phyloP scores from a whole-genome alignment of 2,329 filamentous ascomycete genomes.

The Fusarium transvaalense region DNA sequence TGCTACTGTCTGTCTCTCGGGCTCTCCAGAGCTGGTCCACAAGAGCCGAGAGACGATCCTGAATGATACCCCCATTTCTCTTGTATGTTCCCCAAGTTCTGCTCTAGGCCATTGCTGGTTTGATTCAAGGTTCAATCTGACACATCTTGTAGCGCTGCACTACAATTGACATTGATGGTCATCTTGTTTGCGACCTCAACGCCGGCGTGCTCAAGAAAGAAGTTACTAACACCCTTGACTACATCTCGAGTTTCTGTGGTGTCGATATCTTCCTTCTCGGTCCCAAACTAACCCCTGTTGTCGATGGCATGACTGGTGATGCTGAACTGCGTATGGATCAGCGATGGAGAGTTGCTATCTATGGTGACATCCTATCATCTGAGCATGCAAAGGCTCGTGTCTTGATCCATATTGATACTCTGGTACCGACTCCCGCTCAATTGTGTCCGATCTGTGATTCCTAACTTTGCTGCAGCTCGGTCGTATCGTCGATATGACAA shows the following conservation, averaged over 20 bases:
- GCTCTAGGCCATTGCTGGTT: not conserved
- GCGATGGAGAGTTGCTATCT: slow-evolving; percentile 92
- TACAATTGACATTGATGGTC: slow-evolving; percentile 91
- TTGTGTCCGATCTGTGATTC: not conserved
- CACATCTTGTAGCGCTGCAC: slow-evolving; percentile 78
- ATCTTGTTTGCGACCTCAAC: slow-evolving; percentile 82
- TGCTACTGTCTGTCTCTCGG: slow-evolving; percentile 92
- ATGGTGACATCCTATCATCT: slow-evolving; percentile 92
- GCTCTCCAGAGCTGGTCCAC: slow-evolving; percentile 86
- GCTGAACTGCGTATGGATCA: slow-evolving; percentile 88
- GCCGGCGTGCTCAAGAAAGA: slow-evolving; percentile 77
- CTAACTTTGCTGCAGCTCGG: slow-evolving; percentile 66
- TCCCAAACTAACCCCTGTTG: slow-evolving; percentile 85
- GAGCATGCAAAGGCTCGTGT: slow-evolving; percentile 98
- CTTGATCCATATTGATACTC: slow-evolving; percentile 95
- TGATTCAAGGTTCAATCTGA: slow-evolving; percentile 22
- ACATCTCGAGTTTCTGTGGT: slow-evolving; percentile 87
- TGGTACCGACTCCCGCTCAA: slow-evolving; percentile 65
- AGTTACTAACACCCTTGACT: slow-evolving; percentile 87
- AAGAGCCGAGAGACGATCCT: slow-evolving; percentile 90
- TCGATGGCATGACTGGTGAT: slow-evolving; percentile 80
- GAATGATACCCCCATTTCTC: slow-evolving; percentile 90
- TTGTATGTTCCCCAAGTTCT: slow-evolving; percentile 73
- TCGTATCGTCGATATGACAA: slow-evolving; percentile 80
- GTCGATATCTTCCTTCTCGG: slow-evolving; percentile 97